Evolutionary conservation across 768 basidiomycete species (phyloP).

Genomic region (Antrodiella citrinella): DNA sequence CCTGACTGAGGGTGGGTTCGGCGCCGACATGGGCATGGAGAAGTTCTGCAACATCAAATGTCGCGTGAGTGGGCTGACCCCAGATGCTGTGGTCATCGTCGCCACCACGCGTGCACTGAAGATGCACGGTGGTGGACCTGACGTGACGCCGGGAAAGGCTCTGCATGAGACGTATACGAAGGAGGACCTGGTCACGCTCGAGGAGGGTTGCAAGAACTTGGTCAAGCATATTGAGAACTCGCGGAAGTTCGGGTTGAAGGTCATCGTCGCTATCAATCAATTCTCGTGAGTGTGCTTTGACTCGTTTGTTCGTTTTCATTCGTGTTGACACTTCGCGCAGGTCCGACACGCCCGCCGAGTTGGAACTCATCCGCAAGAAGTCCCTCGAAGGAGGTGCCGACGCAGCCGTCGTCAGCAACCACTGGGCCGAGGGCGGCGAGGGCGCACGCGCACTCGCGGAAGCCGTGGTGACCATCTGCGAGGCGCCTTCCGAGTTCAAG

Average conservation of each 20-base stretch:
- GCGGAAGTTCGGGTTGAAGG: constrained; percentile 93
- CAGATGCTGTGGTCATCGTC: constrained; percentile 92
- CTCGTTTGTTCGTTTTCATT: neutral
- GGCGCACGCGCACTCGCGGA: constrained; percentile 88
- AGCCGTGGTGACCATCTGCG: constrained; percentile 83
- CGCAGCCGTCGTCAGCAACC: constrained; percentile 90
- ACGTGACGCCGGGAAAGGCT: constrained; percentile 92
- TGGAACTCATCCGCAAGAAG: constrained; percentile 73
- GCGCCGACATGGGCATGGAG: constrained; percentile 98
- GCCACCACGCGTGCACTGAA: constrained; percentile 96
- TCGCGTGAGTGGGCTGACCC: constrained; percentile 83
- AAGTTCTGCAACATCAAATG: constrained; percentile 99
- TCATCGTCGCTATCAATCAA: constrained; percentile 91
- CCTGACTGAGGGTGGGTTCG: constrained; percentile 96
- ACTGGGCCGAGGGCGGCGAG: constrained; percentile 94
- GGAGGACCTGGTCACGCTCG: constrained; percentile 84
- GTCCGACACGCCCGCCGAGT: constrained; percentile 84
- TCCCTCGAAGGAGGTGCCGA: constrained; percentile 85
- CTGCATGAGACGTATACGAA: constrained; percentile 90
- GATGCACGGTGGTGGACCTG: constrained; percentile 99
- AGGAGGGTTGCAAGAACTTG: constrained; percentile 90
- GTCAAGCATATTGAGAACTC: constrained; percentile 91
- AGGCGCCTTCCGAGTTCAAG: constrained; percentile 76
- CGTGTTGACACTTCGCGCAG: constrained; percentile 32
- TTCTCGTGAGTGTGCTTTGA: constrained; percentile 64